Conservation (phyloP, 768 basidiomycete genomes). For the Suillus variegatus region DNA sequence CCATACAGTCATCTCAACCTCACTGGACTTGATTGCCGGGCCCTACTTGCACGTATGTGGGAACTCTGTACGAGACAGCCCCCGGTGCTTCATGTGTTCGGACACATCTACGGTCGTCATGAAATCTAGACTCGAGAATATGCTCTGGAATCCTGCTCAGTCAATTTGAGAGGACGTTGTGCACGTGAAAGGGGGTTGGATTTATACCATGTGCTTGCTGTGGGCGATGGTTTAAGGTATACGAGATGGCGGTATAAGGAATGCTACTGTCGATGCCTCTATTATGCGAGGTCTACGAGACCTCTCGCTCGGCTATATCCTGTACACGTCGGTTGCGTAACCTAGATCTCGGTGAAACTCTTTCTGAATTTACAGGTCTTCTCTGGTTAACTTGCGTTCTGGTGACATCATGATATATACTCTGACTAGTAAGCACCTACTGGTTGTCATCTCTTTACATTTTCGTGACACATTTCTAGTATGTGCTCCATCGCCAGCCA, state of each 20-base stretch:
- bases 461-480: too few relatives aligned
- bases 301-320: too few relatives aligned
- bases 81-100: constrained; percentile 41
- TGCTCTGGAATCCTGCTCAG: background rate
- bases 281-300: background rate
- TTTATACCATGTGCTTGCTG: background rate
- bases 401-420: too few relatives aligned
- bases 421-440: too few relatives aligned
- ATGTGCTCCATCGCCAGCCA: too few relatives aligned
- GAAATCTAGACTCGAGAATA: constrained; percentile 17
- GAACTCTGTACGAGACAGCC: constrained; percentile 21
- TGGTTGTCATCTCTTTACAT: too few relatives aligned
- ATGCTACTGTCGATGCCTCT: background rate
- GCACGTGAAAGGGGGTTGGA: background rate
- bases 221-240: background rate
- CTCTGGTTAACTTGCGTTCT: too few relatives aligned
- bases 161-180: background rate
- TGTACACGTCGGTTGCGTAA: too few relatives aligned
- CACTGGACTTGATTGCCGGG: constrained; percentile 26
- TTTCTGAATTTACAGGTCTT: too few relatives aligned
- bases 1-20: constrained; percentile 30
- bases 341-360: too few relatives aligned
- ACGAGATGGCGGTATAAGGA: background rate
- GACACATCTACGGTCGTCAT: constrained; percentile 41
- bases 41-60: constrained; percentile 30